A percentile compares a stretch with the other conserved stretches of the same genome.
These are phyloP conservation scores for Cryptococcus sp. DNA, from an alignment of 1,284 basidiomycete species.

Conservation along the genomic window DNA sequence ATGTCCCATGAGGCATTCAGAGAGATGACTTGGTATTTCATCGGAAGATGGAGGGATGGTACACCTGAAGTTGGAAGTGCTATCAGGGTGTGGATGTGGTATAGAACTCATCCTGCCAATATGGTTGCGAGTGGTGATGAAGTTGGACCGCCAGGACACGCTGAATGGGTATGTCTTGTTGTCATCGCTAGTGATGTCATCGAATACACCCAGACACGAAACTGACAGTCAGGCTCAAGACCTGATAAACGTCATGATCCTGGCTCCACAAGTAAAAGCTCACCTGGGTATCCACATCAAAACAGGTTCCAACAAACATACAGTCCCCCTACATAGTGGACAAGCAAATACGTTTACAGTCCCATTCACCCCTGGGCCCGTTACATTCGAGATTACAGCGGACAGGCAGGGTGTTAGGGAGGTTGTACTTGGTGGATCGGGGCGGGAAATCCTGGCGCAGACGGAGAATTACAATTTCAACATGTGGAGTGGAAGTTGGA, in stretches of 20 bases:
- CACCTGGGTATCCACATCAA: constrained; percentile 9
- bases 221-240: constrained; percentile 36
- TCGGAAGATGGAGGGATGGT: constrained; percentile 27
- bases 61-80: background rate
- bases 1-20: constrained; percentile 46
- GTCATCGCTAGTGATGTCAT: too few species aligned
- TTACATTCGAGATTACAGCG: constrained; percentile 25
- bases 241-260: constrained; percentile 38
- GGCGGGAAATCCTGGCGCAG: constrained; percentile 20
- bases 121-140: constrained; percentile 19
- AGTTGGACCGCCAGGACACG: constrained; percentile 33
- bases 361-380: constrained; percentile 34
- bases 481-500: constrained; percentile 42
- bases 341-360: constrained; percentile 21
- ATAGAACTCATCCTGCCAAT: constrained; percentile 32
- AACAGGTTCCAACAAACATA: constrained; percentile 2
- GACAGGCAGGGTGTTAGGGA: constrained; percentile 4
- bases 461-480: constrained; percentile 43
- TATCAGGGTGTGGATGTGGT: constrained; percentile 38
- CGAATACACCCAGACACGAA: background rate
- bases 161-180: constrained; percentile 39
- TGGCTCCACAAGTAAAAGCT: constrained; percentile 13
- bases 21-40: constrained; percentile 38
- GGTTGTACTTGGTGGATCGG: constrained; percentile 27
- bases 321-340: constrained; percentile 13